Evolutionary conservation across 75 land plant genomes (phyloP).

Genomic region (Gnetum montanum): DNA sequence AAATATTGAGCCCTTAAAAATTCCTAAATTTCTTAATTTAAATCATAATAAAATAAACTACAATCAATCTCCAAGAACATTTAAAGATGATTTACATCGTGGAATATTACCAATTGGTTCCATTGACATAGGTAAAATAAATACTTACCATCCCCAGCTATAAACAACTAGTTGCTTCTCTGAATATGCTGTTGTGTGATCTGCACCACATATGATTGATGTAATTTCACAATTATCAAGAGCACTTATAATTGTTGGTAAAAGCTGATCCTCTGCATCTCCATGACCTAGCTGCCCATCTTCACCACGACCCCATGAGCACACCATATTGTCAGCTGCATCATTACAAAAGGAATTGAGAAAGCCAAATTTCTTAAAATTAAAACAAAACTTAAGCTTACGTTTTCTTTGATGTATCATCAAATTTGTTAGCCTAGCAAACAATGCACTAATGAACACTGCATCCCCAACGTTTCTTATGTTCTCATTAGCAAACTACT

Average conservation of each 20-base stretch:
- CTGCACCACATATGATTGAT: constrained; percentile 88
- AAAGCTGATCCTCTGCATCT: constrained; percentile 78
- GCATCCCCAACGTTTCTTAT: too few relatives aligned
- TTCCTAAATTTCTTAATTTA: not conserved
- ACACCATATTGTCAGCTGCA: constrained; percentile 71
- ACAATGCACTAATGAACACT: too few relatives aligned
- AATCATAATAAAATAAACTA: too few relatives aligned
- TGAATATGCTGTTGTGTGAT: constrained; percentile 92
- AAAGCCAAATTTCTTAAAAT: not conserved
- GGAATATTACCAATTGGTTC: too few relatives aligned
- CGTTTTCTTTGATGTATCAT: too few relatives aligned
- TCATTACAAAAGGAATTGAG: too few relatives aligned
- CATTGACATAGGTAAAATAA: too few relatives aligned
- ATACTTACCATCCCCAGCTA: constrained; percentile 99
- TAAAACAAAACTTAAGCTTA: constrained; percentile 1
- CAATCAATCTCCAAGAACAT: too few relatives aligned
- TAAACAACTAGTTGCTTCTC: constrained; percentile 40
- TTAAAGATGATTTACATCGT: too few relatives aligned
- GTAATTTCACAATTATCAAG: constrained; percentile 55
- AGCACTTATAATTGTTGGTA: constrained; percentile 66
- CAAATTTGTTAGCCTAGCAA: too few relatives aligned
- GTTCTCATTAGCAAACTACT: too few relatives aligned
- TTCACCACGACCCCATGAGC: constrained; percentile 98
- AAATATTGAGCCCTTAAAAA: too few relatives aligned
- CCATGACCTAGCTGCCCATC: constrained; percentile 99